Percentiles rank a stretch among this genome's conserved stretches.
phyloP scores from a whole-genome alignment of 345 rosid species.

The Eucalyptus curtisii region DNA sequence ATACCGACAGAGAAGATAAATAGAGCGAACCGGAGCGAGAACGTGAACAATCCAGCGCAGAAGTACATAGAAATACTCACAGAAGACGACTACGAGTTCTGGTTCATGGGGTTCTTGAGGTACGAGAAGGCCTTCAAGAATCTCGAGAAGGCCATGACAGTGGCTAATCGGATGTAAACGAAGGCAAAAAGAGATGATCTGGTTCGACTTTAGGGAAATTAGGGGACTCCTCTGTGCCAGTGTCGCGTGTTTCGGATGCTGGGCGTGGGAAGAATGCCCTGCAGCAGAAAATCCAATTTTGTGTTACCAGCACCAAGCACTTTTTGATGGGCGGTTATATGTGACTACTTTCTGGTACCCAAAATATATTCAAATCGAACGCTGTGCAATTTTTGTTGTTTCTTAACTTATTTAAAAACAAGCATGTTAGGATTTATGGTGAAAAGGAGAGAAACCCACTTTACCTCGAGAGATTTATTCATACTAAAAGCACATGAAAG shows the following conservation, averaged over 20 bases:
- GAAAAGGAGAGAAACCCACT: neutral
- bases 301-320: neutral
- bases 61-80: constrained; percentile 17
- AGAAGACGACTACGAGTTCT: constrained; percentile 16
- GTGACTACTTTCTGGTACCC: neutral
- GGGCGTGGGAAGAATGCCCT: neutral
- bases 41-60: constrained; percentile 14
- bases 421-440: neutral
- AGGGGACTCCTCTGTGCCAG: neutral
- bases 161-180: neutral
- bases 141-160: constrained; percentile 12
- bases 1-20: constrained; percentile 17
- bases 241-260: neutral
- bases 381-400: neutral
- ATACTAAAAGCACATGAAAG: neutral
- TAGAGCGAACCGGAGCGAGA: constrained; percentile 2
- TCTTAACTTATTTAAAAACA: neutral
- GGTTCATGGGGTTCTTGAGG: constrained; percentile 32
- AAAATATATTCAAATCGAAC: neutral
- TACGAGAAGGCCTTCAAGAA: constrained; percentile 16
- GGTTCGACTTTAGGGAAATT: neutral
- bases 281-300: neutral
- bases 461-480: neutral
- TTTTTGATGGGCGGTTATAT: neutral
- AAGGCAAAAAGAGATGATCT: neutral